phyloP scores from a whole-genome alignment of 768 basidiomycete species.

The Rickenella mellea region DNA sequence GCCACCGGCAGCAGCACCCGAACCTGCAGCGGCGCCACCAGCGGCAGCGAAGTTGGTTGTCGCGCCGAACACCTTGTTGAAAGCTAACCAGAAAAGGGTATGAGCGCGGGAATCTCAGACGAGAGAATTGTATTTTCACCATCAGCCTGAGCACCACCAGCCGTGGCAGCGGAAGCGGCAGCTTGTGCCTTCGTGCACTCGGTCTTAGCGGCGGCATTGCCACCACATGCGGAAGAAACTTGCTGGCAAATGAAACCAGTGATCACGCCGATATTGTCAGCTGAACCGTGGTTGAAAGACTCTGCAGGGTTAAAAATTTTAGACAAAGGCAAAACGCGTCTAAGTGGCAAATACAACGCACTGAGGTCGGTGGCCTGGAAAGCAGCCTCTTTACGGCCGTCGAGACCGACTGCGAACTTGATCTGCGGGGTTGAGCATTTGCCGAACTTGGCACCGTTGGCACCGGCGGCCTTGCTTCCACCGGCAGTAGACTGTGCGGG shows the following conservation, averaged over 20 bases:
- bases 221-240: slow-evolving; percentile 3
- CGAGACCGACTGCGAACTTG: slow-evolving; percentile 9
- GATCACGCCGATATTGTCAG: slow-evolving; percentile 10
- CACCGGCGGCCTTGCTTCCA: background rate
- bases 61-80: slow-evolving; percentile 9
- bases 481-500: background rate
- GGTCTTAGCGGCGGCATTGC: slow-evolving; percentile 2
- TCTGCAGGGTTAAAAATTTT: background rate
- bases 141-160: slow-evolving; percentile 8
- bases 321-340: background rate
- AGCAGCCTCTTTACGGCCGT: slow-evolving; percentile 7
- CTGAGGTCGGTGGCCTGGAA: slow-evolving; percentile 5
- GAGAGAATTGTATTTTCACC: too few relatives aligned
- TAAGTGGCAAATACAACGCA: background rate
- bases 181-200: background rate
- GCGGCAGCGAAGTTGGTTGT: slow-evolving; percentile 11
- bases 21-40: background rate
- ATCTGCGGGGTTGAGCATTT: slow-evolving; percentile 9
- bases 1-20: too few relatives aligned
- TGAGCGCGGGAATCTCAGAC: too few relatives aligned
- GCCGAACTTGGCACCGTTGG: slow-evolving; percentile 6
- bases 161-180: slow-evolving; percentile 2
- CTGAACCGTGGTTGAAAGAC: slow-evolving; percentile 7
- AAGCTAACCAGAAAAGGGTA: too few relatives aligned
- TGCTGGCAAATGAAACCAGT: slow-evolving; percentile 8